Percentiles rank a stretch among this genome's conserved stretches.
Conservation (phyloP, 2,329 filamentous ascomycete genomes). For the Xylaria digitata region DNA sequence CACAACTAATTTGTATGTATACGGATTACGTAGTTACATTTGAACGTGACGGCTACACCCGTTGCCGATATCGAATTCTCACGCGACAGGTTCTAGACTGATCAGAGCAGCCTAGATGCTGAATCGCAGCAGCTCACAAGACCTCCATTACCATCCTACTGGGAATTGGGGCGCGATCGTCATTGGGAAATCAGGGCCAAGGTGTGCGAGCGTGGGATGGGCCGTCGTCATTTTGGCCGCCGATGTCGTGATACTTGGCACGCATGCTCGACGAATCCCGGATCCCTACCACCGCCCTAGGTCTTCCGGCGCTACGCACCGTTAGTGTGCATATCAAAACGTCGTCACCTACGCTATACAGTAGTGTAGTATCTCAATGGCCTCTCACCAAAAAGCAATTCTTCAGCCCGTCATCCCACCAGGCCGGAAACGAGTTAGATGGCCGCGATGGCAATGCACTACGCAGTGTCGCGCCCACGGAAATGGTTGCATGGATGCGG, state of each 20-base stretch:
- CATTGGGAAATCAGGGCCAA: not conserved
- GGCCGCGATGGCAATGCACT: not conserved
- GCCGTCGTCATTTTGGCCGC: conserved; percentile 27
- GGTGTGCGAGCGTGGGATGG: conserved; percentile 19
- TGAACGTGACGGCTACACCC: not conserved
- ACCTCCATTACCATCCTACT: conserved; percentile 15
- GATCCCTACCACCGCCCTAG: conserved; percentile 10
- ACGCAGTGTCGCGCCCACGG: conserved; percentile 3
- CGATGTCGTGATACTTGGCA: conserved; percentile 39
- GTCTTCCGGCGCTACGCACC: conserved; percentile 1
- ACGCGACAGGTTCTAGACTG: not conserved
- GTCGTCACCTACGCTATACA: not conserved
- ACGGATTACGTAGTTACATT: not conserved
- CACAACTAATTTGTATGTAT: not conserved
- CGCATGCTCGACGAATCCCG: conserved; percentile 15
- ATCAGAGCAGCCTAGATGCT: not conserved
- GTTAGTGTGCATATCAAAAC: conserved; percentile 13
- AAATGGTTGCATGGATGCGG: conserved; percentile 23
- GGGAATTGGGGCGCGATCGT: not conserved
- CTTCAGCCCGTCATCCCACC: conserved; percentile 28
- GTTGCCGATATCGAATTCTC: not conserved
- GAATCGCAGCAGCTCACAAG: conserved; percentile 5
- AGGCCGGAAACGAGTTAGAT: conserved; percentile 18
- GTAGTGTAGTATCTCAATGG: conserved; percentile 5
- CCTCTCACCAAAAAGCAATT: conserved; percentile 3